A percentile compares a stretch with the other conserved stretches of the same genome.
Conservation (phyloP, 148 eudicot species). For the Rhododendron henanense region DNA sequence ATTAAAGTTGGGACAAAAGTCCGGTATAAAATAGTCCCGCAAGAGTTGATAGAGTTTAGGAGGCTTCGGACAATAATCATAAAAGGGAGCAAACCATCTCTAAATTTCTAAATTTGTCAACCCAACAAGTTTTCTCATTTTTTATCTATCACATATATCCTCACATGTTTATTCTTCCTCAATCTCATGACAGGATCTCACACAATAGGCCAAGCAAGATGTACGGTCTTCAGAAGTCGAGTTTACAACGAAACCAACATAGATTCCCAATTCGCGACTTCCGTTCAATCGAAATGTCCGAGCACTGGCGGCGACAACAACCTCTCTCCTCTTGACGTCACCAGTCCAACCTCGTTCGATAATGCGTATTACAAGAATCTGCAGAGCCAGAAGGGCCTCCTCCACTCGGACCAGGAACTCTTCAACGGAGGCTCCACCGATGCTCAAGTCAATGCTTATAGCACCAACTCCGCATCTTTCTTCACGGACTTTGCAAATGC, state of each 20-base stretch:
- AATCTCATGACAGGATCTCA: constrained; percentile 1
- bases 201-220: constrained; percentile 48
- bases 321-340: constrained; percentile 48
- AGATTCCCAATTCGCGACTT: constrained; percentile 39
- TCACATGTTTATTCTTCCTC: neutral
- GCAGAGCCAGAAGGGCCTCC: constrained; percentile 35
- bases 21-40: too few species aligned
- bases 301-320: constrained; percentile 38
- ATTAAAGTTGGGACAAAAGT: too few species aligned
- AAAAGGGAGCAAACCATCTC: too few species aligned
- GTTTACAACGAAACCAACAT: constrained; percentile 62
- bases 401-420: constrained; percentile 68
- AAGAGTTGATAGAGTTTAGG: too few species aligned
- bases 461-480: constrained; percentile 36
- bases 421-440: constrained; percentile 50
- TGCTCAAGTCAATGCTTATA: constrained; percentile 40
- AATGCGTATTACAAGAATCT: constrained; percentile 45
- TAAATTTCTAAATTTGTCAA: too few species aligned
- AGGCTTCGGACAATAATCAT: too few species aligned
- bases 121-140: too few species aligned
- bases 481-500: constrained; percentile 51
- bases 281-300: constrained; percentile 41
- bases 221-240: constrained; percentile 33
- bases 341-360: constrained; percentile 45
- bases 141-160: neutral